These are phyloP conservation scores for Colletotrichum limetticola DNA, from an alignment of 2,329 filamentous ascomycete genomes.

Conservation along the genomic window DNA sequence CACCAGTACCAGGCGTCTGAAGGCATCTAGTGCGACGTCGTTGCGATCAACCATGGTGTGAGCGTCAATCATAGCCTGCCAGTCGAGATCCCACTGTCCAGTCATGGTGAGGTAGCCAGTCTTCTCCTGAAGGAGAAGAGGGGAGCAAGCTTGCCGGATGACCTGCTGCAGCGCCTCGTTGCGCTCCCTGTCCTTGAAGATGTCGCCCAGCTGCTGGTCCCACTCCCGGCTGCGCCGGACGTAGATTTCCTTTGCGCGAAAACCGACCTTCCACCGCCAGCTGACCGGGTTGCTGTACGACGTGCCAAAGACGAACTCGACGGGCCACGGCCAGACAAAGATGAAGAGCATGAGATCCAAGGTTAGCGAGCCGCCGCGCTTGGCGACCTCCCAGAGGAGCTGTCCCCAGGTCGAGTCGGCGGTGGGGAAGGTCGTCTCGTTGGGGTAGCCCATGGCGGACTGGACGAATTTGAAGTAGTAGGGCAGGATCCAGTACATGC, in stretches of 20 bases:
- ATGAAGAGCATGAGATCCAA: slow-evolving; percentile 78
- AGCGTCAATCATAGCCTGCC: slow-evolving; percentile 80
- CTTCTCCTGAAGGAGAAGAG: slow-evolving; percentile 75
- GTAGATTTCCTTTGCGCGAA: slow-evolving; percentile 82
- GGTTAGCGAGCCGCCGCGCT: slow-evolving; percentile 73
- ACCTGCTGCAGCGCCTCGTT: slow-evolving; percentile 69
- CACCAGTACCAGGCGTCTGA: slow-evolving; percentile 77
- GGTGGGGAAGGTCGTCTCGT: slow-evolving; percentile 73
- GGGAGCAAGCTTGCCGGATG: slow-evolving; percentile 75
- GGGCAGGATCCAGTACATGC: slow-evolving; percentile 75
- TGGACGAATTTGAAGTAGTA: slow-evolving; percentile 77
- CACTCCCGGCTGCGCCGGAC: slow-evolving; percentile 81
- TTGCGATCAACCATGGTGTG: slow-evolving; percentile 75
- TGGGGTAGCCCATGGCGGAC: slow-evolving; percentile 73
- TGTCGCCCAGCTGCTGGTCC: slow-evolving; percentile 69
- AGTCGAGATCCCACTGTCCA: slow-evolving; percentile 88
- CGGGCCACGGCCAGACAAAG: slow-evolving; percentile 79
- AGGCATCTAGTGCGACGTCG: slow-evolving; percentile 69
- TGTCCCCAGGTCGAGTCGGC: slow-evolving; percentile 65
- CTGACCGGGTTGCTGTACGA: slow-evolving; percentile 69
- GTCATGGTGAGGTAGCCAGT: slow-evolving; percentile 91
- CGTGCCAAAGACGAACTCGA: slow-evolving; percentile 74
- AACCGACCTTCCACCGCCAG: slow-evolving; percentile 82
- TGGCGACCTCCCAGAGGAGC: slow-evolving; percentile 65
- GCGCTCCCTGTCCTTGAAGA: slow-evolving; percentile 62